A percentile compares a stretch with the other conserved stretches of the same genome.
phyloP scores from a whole-genome alignment of 1,284 basidiomycete genomes.

The Ganoderma sp. region DNA sequence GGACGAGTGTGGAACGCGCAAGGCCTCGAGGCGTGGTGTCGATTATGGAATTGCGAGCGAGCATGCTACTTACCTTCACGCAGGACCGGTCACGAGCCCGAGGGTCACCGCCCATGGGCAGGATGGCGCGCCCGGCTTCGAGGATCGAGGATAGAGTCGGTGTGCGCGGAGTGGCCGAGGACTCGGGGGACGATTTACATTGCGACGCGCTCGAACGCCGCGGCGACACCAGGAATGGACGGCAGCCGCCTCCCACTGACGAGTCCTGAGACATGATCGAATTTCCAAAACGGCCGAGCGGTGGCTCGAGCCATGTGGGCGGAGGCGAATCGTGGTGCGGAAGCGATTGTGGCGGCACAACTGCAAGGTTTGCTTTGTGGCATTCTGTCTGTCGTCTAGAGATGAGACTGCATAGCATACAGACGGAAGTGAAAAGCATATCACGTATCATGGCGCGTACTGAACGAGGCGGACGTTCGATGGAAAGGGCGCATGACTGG shows the following conservation, averaged over 20 bases:
- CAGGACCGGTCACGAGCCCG: too few relatives aligned
- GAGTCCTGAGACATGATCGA: not conserved
- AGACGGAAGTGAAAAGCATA: not conserved
- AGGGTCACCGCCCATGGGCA: too few relatives aligned
- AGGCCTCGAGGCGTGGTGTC: too few relatives aligned
- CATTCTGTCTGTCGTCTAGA: not conserved
- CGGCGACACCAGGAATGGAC: not conserved
- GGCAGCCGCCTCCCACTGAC: not conserved
- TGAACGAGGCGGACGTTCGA: not conserved
- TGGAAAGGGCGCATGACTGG: not conserved
- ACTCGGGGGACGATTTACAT: conserved; percentile 3
- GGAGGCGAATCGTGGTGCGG: not conserved
- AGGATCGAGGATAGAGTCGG: not conserved
- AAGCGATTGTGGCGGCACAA: not conserved
- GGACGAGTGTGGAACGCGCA: not conserved
- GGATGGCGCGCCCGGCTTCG: not conserved
- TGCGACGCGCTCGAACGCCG: not conserved
- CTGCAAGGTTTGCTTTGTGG: not conserved
- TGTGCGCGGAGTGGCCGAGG: not conserved
- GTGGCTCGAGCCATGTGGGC: not conserved
- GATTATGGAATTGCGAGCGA: not conserved
- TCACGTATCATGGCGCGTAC: not conserved
- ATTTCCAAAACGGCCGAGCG: not conserved
- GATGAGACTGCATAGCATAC: not conserved
- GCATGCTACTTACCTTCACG: not conserved